Evolutionary conservation across 2,329 filamentous ascomycete species (phyloP), one percentile per base, ranked within the genome.

Genomic region (Talaromyces pinophilus): DNA sequence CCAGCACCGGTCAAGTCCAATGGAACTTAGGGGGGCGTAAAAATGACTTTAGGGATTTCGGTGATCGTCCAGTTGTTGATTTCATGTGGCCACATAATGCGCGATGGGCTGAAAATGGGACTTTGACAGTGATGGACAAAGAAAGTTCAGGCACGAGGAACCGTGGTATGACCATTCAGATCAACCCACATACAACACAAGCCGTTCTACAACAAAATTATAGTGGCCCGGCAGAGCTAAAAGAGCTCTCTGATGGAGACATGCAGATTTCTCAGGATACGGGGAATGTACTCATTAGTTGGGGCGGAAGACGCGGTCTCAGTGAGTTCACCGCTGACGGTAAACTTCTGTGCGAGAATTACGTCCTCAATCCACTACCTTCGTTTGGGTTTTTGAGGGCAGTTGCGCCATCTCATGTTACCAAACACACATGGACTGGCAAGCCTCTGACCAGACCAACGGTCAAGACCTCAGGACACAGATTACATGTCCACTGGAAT

Each of bases 391-490:
- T 71, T 79, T 70, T 57, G 72, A 48, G 7, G 6, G 3, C n/a
- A 13, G n/a, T 84, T 2, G 80, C 83, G 70, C 85, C 83, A 62
- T 88, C 88, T 70, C 82, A 86, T 38, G 82, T 81, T 2, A 84
- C 83, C 73, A 85, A 84, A 70, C 50, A 79, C 69, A 77, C 82
- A 64, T 89, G 86, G 84, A 79, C 80, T 2, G 84, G 82, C 0
- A 72, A 76, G 11, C 84, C 85, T 0, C 76, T 74, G n/a, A 82
- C 79, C 19, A 59, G 54, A 3, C 72, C 72, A 3, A 66, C 67
- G 0, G 69, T 68, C 10, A 69, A 63, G 3, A 66, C 79, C 74
- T 59, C 75, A 65, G 68, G 70, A 8, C 68, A 72, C 4, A 67
- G 69, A 1, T 69, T 81, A 4, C 80, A 79, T 59, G 78, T 79